Conservation (phyloP, 108 stramenopile genomes). For the Nannochloropsis granulata region DNA sequence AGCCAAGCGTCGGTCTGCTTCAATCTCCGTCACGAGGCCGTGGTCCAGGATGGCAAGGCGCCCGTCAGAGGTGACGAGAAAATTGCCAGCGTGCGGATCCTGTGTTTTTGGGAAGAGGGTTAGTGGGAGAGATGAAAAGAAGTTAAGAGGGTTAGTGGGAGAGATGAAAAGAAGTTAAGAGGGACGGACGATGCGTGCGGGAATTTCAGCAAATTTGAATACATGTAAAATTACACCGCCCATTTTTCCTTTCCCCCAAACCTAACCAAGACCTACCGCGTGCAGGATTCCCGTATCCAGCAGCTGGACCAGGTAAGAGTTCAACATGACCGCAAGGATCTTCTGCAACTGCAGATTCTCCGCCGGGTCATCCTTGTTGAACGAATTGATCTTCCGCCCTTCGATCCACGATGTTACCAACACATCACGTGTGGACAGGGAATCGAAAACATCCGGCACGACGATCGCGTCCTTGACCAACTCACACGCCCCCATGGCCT, state of each 20-base stretch:
- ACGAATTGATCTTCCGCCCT: conserved; percentile 52
- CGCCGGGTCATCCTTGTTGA: neutral
- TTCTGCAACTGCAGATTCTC: neutral
- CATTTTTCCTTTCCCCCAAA: too few species aligned
- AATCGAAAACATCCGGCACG: conserved; percentile 57
- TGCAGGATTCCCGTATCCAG: conserved; percentile 37
- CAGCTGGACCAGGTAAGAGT: conserved; percentile 33
- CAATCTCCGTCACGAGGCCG: conserved; percentile 81
- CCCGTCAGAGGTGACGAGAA: conserved; percentile 70
- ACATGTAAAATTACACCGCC: too few species aligned
- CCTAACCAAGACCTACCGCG: neutral
- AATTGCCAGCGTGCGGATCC: conserved; percentile 45
- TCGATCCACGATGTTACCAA: conserved; percentile 83
- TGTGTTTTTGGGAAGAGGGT: neutral
- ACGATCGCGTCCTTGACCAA: conserved; percentile 57
- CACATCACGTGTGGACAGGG: conserved; percentile 52
- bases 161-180: neutral
- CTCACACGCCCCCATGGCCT: conserved; percentile 37
- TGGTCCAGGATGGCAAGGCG: conserved; percentile 80
- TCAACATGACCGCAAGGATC: conserved; percentile 15
- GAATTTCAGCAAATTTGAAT: too few species aligned
- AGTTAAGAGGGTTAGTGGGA: neutral
- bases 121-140: neutral
- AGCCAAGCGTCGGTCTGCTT: conserved; percentile 56
- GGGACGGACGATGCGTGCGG: neutral